These are phyloP conservation scores for Mortierella claussenii DNA, from an alignment of 192 early-diverging fungal species.

Conservation along the genomic window DNA sequence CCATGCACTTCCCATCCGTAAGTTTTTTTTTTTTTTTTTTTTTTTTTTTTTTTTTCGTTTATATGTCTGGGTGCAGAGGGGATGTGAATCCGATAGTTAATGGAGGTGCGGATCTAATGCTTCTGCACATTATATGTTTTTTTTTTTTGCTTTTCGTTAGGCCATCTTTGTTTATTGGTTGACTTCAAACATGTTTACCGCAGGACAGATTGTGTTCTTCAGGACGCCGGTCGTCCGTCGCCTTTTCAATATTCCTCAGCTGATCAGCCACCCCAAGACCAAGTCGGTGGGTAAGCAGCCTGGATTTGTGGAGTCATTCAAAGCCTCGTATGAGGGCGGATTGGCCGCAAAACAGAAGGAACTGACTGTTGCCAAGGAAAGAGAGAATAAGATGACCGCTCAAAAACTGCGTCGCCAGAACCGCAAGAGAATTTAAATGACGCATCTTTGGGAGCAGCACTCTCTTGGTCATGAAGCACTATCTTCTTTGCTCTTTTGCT, in stretches of 20 bases:
- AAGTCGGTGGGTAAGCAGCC: slow-evolving; percentile 49
- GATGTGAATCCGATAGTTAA: too few relatives aligned
- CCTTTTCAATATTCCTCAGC: slow-evolving; percentile 68
- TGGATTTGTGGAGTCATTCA: slow-evolving; percentile 63
- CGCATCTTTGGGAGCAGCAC: background rate
- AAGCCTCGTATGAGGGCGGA: slow-evolving; percentile 51
- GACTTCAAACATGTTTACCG: slow-evolving; percentile 76
- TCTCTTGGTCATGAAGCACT: too few relatives aligned
- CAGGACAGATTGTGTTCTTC: slow-evolving; percentile 75
- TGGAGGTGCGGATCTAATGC: too few relatives aligned
- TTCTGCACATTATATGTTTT: background rate
- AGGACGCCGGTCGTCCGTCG: slow-evolving; percentile 66
- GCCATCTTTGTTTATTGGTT: slow-evolving; percentile 89
- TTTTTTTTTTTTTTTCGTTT: slow-evolving; percentile 3
- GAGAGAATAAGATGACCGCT: slow-evolving; percentile 39
- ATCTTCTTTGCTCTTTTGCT: too few relatives aligned
- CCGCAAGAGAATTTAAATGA: slow-evolving; percentile 43
- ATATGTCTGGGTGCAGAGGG: slow-evolving; percentile 30
- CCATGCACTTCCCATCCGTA: slow-evolving; percentile 54
- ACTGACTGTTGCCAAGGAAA: slow-evolving; percentile 23
- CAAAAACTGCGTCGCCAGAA: slow-evolving; percentile 52
- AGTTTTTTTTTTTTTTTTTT: background rate
- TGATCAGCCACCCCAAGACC: slow-evolving; percentile 53
- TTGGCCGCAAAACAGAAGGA: slow-evolving; percentile 47
- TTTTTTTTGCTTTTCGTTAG: slow-evolving; percentile 51